Conservation (phyloP, 176 grass and related monocot species). For the Carex cristatella region DNA sequence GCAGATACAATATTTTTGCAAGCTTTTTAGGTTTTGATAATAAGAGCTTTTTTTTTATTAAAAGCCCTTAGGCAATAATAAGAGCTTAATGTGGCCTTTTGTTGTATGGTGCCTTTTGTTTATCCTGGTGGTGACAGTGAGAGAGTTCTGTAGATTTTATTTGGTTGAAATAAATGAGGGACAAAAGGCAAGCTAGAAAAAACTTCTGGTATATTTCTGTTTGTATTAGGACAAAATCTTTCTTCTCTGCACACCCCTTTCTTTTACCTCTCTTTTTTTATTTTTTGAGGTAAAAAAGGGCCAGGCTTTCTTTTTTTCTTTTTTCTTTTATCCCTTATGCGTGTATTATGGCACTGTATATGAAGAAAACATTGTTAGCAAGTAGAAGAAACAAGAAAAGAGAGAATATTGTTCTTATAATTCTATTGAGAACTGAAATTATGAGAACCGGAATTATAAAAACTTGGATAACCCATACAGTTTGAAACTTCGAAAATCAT, state of each 20-base stretch:
- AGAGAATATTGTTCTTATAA: background rate
- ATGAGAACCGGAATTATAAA: background rate
- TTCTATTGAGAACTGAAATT: background rate
- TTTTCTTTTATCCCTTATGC: background rate
- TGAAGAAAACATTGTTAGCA: background rate
- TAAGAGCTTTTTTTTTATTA: background rate
- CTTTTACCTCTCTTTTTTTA: background rate
- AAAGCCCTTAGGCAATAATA: background rate
- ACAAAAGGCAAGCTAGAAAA: background rate
- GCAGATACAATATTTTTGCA: background rate
- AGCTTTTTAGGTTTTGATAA: constrained; percentile 3
- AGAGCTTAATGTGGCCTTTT: constrained; percentile 1
- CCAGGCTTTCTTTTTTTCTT: no score
- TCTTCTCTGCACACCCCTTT: background rate
- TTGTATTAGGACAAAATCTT: background rate
- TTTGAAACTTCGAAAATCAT: no score
- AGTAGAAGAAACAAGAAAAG: background rate
- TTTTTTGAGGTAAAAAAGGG: no score
- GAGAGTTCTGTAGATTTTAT: background rate
- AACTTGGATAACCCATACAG: no score
- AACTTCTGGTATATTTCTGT: background rate
- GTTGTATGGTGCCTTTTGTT: constrained; percentile 7
- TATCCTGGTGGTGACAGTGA: background rate
- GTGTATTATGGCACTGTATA: background rate
- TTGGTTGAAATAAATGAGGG: constrained; percentile 7